Conservation (phyloP, 108 stramenopile genomes). For the Phaeodactylum tricornutum region DNA sequence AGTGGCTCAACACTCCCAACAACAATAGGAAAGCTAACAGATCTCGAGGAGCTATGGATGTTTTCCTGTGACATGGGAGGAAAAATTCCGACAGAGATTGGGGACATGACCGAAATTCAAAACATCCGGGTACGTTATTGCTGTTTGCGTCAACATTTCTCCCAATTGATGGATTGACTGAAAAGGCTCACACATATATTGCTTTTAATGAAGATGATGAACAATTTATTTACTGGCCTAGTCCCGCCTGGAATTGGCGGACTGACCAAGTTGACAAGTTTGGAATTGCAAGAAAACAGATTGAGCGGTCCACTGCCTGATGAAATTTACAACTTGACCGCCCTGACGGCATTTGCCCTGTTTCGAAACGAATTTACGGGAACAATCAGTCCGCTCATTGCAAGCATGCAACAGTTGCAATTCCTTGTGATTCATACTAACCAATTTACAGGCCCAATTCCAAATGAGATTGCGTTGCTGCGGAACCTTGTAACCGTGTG, state of each 20-base stretch:
- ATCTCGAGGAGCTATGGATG: neutral
- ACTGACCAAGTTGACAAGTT: too few relatives aligned
- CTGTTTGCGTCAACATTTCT: too few relatives aligned
- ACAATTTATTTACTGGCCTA: conserved; percentile 39
- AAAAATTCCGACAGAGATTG: neutral
- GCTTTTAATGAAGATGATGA: too few relatives aligned
- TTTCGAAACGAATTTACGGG: conserved; percentile 4
- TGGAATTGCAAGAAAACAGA: neutral
- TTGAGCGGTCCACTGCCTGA: neutral
- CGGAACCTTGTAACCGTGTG: conserved; percentile 40
- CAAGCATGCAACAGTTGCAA: neutral
- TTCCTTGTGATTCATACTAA: neutral
- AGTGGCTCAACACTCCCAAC: neutral
- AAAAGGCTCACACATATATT: too few relatives aligned
- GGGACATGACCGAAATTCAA: neutral
- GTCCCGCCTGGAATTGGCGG: conserved; percentile 39
- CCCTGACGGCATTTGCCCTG: neutral
- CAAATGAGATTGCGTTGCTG: conserved; percentile 30
- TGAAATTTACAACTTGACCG: neutral
- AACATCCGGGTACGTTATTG: conserved; percentile 5
- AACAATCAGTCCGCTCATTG: neutral
- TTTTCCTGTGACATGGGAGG: neutral
- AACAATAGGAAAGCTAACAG: neutral
- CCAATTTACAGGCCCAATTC: conserved; percentile 18
- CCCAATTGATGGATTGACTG: too few relatives aligned